Percentiles rank a stretch among this genome's conserved stretches.
phyloP scores from a whole-genome alignment of 805 yeast species.

The Wickerhamomyces queroliae region DNA sequence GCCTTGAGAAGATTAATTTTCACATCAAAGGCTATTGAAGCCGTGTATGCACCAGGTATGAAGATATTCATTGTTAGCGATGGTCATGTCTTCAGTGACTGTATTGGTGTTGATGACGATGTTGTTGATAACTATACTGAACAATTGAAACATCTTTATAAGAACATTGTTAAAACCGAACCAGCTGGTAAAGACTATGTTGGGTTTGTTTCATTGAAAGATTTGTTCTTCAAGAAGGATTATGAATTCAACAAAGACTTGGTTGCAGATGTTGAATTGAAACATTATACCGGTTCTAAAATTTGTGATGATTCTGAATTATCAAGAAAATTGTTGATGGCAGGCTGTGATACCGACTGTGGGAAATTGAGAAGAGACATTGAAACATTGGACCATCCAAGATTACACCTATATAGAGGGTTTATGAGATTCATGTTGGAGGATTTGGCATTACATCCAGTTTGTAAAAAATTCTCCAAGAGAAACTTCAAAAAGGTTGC shows the following conservation, averaged over 20 bases:
- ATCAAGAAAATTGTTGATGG: slow-evolving; percentile 36
- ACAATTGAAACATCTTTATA: slow-evolving; percentile 37
- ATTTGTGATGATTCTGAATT: slow-evolving; percentile 32
- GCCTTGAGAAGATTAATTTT: slow-evolving; percentile 33
- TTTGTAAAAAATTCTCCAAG: slow-evolving; percentile 32
- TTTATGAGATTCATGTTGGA: slow-evolving; percentile 56
- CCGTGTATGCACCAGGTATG: slow-evolving; percentile 50
- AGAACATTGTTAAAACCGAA: slow-evolving; percentile 24
- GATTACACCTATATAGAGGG: slow-evolving; percentile 49
- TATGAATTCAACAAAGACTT: slow-evolving; percentile 23
- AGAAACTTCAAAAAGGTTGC: slow-evolving; percentile 45
- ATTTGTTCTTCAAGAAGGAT: slow-evolving; percentile 29
- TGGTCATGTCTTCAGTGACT: slow-evolving; percentile 62
- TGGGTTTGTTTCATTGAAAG: slow-evolving; percentile 37
- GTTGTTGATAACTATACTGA: slow-evolving; percentile 43
- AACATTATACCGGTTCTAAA: slow-evolving; percentile 33
- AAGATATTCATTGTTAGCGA: slow-evolving; percentile 54
- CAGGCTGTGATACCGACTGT: slow-evolving; percentile 45
- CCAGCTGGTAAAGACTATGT: slow-evolving; percentile 24
- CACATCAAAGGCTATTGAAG: slow-evolving; percentile 24
- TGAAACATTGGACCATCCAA: slow-evolving; percentile 46
- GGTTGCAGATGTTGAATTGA: slow-evolving; percentile 24
- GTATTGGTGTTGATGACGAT: slow-evolving; percentile 55
- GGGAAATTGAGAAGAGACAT: slow-evolving; percentile 64
- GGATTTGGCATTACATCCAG: slow-evolving; percentile 41